Percentiles rank a stretch among this genome's conserved stretches.
Conservation (phyloP, 345 rosid species). For the Orychophragmus violaceus region DNA sequence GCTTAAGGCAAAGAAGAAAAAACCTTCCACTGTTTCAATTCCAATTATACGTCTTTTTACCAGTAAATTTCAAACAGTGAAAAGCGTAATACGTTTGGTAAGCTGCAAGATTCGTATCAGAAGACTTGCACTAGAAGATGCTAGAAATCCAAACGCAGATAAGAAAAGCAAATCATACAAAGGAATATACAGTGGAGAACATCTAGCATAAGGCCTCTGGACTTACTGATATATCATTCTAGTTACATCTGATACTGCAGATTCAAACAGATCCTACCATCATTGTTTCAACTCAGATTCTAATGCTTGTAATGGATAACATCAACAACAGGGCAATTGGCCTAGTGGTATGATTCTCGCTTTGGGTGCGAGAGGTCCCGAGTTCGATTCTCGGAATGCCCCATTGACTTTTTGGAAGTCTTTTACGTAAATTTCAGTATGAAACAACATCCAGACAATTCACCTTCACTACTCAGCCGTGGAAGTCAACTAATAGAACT, state of each 20-base stretch:
- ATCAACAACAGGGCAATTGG: constrained; percentile 45
- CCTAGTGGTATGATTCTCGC: constrained; percentile 81
- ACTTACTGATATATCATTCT: background rate
- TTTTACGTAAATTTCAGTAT: no score
- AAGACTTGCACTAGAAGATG: background rate
- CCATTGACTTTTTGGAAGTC: background rate
- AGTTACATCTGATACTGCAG: background rate
- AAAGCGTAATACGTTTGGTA: background rate
- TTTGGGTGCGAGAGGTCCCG: constrained; percentile 84
- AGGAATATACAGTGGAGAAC: background rate
- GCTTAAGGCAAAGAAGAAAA: no score
- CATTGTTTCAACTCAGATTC: background rate
- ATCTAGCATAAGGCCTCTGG: background rate
- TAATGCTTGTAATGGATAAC: background rate
- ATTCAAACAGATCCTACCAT: background rate
- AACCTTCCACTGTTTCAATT: background rate
- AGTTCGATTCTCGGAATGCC: constrained; percentile 40
- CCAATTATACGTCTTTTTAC: background rate
- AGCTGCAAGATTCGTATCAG: background rate
- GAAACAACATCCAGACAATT: no score
- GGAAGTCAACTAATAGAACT: no score
- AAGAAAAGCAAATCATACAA: background rate
- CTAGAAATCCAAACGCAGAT: background rate
- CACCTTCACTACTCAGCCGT: no score
- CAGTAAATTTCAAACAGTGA: background rate